Evolutionary conservation across 2,329 filamentous ascomycete species (phyloP), one percentile per base, ranked within the genome.

Genomic region (Colletotrichum coccodes): DNA sequence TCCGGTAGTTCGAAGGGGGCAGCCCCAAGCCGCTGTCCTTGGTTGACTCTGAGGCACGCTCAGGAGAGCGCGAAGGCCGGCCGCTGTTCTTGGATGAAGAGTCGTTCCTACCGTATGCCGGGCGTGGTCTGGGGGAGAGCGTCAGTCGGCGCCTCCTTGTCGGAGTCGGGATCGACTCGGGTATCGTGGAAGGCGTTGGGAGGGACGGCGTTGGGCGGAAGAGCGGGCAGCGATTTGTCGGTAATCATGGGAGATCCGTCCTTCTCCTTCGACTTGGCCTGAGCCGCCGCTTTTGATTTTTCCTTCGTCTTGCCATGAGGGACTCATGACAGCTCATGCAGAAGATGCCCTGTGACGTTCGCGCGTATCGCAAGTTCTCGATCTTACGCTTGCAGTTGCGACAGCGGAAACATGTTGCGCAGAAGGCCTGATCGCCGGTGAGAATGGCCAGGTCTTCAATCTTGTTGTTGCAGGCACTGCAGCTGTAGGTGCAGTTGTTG

Each of bases 301-400:
- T 98, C 76, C 94, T 89, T 72, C 95, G 89, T 71, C 95, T 88
- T 57, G 95, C 94, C 94, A 98, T 98, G 60, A 99, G 83, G 32
- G 94, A 96, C 81, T 99, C 96, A 78, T 99, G 96, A 79, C 96
- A 99, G 76, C 92, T 94, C 96, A 99, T 99, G 83, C 96, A 99
- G 79, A 99, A 98, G 75, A 99, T 99, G 70, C 96, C 96, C 81
- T 98, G 96, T 8, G 95, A 98, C 1, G 96, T 99, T 77, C 96
- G 91, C 62, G 96, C 96, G 89, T 98, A 99, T 79, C 95, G 91
- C 72, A 99, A 86, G 79, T 99, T 99, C 81, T 99, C 96, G 70
- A 99, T 99, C 85, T 98, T 98, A 79, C 93, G 91, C 85, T 98
- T 99, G 86, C 96, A 99, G 80, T 98, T 99, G 75, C 96, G 89